Conservation (phyloP, 2,329 filamentous ascomycete species). For the Orbilia brochopaga region DNA sequence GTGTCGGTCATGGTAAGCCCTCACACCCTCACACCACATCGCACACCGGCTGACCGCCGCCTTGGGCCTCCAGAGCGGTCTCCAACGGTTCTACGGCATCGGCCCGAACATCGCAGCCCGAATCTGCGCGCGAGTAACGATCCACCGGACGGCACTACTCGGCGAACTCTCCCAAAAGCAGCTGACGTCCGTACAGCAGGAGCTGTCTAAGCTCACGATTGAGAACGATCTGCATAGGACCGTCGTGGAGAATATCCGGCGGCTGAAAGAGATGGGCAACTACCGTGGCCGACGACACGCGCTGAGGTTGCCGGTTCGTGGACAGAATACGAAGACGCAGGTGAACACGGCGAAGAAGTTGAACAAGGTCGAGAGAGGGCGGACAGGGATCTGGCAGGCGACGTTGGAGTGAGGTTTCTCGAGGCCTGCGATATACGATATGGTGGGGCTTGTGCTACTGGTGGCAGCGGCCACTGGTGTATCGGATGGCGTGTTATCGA, state of each 20-base stretch:
- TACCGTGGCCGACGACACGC: slow-evolving; percentile 90
- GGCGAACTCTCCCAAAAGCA: slow-evolving; percentile 76
- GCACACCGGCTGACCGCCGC: slow-evolving; percentile 20
- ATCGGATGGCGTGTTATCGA: too few relatives aligned
- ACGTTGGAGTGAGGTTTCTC: too few relatives aligned
- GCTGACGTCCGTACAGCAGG: slow-evolving; percentile 79
- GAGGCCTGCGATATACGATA: too few relatives aligned
- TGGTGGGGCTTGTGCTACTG: too few relatives aligned
- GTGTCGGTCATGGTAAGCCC: slow-evolving; percentile 77
- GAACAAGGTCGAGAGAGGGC: slow-evolving; percentile 65
- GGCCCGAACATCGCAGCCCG: slow-evolving; percentile 72
- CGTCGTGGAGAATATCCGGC: slow-evolving; percentile 81
- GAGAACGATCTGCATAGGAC: slow-evolving; percentile 83
- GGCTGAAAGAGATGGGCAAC: slow-evolving; percentile 86
- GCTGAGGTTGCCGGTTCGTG: slow-evolving; percentile 81
- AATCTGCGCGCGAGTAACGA: slow-evolving; percentile 86
- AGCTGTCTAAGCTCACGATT: slow-evolving; percentile 88
- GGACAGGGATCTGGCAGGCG: slow-evolving; percentile 33
- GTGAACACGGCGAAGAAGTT: slow-evolving; percentile 68
- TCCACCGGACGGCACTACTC: slow-evolving; percentile 81
- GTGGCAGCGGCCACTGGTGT: too few relatives aligned
- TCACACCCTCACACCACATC: slow-evolving; percentile 22
- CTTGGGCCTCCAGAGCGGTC: slow-evolving; percentile 65
- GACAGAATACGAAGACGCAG: slow-evolving; percentile 84
- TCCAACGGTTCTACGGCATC: slow-evolving; percentile 85